Evolutionary conservation across 148 eudicot genomes (phyloP).

Genomic region (Fagopyrum homotropicum): DNA sequence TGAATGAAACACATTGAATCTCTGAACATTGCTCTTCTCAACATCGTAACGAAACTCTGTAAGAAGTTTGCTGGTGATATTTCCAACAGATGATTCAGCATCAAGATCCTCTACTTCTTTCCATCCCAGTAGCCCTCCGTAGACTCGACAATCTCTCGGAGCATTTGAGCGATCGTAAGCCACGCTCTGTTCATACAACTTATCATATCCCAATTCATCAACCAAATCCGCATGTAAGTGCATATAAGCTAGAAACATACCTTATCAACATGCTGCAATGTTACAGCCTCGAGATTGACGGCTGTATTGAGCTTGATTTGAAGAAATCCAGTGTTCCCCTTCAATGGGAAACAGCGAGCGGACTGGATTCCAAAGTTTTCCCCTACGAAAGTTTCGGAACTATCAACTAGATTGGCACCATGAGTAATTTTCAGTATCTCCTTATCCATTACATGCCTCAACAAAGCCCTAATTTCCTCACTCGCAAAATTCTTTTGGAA

Average conservation of each 20-base stretch:
- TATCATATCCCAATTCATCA: not conserved
- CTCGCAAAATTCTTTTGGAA: conserved; percentile 45
- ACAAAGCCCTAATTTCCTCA: conserved; percentile 59
- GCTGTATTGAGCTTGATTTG: conserved; percentile 57
- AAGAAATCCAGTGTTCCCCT: conserved; percentile 73
- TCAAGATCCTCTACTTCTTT: conserved; percentile 22
- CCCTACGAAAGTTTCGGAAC: conserved; percentile 42
- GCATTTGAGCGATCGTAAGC: conserved; percentile 57
- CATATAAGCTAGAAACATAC: conserved; percentile 24
- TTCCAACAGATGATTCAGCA: conserved; percentile 17
- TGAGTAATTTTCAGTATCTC: conserved; percentile 78
- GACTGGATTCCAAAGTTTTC: conserved; percentile 36
- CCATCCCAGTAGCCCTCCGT: conserved; percentile 53
- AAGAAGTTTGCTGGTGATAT: conserved; percentile 39
- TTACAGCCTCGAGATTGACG: conserved; percentile 72
- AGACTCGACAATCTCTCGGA: conserved; percentile 70
- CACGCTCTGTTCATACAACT: conserved; percentile 48
- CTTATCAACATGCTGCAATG: conserved; percentile 83
- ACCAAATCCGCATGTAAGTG: not conserved
- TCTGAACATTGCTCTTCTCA: conserved; percentile 82
- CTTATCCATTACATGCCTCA: conserved; percentile 55
- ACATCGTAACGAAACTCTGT: conserved; percentile 79
- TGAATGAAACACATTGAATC: conserved; percentile 46
- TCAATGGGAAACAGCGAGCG: conserved; percentile 75
- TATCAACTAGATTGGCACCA: conserved; percentile 53